These are phyloP conservation scores for Nematocida ironsii DNA, from an alignment of 371 early-diverging fungal genomes.

Conservation along the genomic window DNA sequence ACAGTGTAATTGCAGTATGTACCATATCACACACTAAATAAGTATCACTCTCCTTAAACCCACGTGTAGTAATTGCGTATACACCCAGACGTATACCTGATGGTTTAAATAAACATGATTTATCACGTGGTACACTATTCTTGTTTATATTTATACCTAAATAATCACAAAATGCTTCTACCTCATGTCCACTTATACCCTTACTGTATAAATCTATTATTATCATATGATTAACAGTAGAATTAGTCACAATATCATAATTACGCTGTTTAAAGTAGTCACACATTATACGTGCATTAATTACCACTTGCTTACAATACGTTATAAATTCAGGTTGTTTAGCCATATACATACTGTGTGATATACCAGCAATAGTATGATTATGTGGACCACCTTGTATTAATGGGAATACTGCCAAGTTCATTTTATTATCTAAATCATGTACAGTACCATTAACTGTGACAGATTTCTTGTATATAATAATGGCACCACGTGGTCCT, in stretches of 20 bases:
- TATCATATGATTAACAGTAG: constrained; percentile 50
- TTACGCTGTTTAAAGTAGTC: constrained; percentile 6
- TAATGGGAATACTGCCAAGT: constrained; percentile 93
- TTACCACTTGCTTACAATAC: constrained; percentile 81
- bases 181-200: constrained; percentile 27
- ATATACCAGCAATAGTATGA: constrained; percentile 92
- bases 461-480: constrained; percentile 82
- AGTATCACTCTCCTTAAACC: constrained; percentile 82
- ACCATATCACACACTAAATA: constrained; percentile 77
- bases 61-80: constrained; percentile 88
- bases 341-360: constrained; percentile 90
- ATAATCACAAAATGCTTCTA: constrained; percentile 81
- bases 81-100: constrained; percentile 87
- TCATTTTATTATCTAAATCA: constrained; percentile 80
- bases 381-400: constrained; percentile 99
- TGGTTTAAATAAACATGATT: constrained; percentile 80
- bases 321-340: constrained; percentile 78
- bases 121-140: constrained; percentile 94
- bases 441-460: constrained; percentile 73
- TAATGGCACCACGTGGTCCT: constrained; percentile 95
- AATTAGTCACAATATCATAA: constrained; percentile 33
- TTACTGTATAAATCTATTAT: constrained; percentile 42
- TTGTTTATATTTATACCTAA: constrained; percentile 90
- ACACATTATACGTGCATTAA: constrained; percentile 80
- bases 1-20: constrained; percentile 54